Base-by-base conservation (phyloP, 2,329 filamentous ascomycete species). In the Atkinsonella texensis region DNA sequence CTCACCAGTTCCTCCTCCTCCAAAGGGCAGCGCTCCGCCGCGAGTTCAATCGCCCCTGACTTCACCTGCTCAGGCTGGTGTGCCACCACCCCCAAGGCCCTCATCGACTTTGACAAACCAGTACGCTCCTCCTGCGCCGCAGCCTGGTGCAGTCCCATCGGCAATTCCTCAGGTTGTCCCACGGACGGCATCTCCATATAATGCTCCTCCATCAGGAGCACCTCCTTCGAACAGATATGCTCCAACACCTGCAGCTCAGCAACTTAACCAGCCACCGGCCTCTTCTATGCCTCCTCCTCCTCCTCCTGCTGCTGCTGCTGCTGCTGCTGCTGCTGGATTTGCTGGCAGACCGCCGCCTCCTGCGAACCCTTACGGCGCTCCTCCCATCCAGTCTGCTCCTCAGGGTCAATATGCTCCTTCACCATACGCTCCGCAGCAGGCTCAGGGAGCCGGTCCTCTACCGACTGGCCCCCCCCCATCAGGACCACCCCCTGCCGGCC, bases 101-200 rank as follows among this genome's bases (percentile, higher is more conserved):
- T 80, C 65, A 68, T 63, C 80, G 5, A 87, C 90, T 59, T 81
- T 84, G 15, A 85, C 85, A 38, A 70, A 63, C 55, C 65, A 66
- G 48, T 70, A 70, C 42, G 65, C 66, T 33, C 74, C 81, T 43
- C 78, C 33, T 79, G 81, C 54, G 71, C 81, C 48, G 70, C 79
- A 44, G 74, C 71, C 77, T 2, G 88, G 90, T 58, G 80, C 82
- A 10, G 84, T 84, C 42, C 73, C 80, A 49, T 70, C 75, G 7
- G 69, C 75, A 53, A 59, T 67, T 49, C 78, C 78, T 44, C 75
- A 82, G 42, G 77, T 80, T 18, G 77, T 88, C 49, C 78, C 83
- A 20, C 83, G 89, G 56, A 89, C 85, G 31, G 77, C 85, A 4
- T 95, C 90, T 28, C 90, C 90, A 6, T 96, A 95, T 68, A 89